Base-by-base conservation (phyloP, 164 flowering plant species). In the Magnolia sinica region DNA sequence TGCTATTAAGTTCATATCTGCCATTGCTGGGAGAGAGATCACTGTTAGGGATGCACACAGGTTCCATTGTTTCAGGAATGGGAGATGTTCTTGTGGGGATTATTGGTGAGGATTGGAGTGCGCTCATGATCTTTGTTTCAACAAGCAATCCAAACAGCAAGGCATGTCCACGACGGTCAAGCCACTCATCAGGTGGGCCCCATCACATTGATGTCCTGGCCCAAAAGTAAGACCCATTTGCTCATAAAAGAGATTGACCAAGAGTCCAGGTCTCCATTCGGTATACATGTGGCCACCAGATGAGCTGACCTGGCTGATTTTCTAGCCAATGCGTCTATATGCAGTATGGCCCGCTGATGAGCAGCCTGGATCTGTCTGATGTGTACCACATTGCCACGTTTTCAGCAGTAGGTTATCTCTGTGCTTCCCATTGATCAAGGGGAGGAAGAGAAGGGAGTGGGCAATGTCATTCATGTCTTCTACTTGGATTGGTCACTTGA, bases 61-160 rank as follows among this genome's bases (percentile, higher is more conserved):
- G 80, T 93, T 91, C 77, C 98, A 93, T 79, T 84, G 89, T 80
- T 93, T 93, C 84, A 88, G 81, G 79, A 91, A 85, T 55, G 96
- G 95, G 24, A 79, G 72, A 50, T 91, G 98, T 80, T 88, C 95
- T 18, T 91, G 98, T 81, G 89, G 91, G 24, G 94, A 89, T 84
- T 93, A 88, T 81, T 93, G 96, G 98, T 93, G 84, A 89, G 27
- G 45, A 49, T 11, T 19, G 24, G 18, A 51, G 64, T 9, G 4
- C 8, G 58, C 61, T 9, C n/a, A 70, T 50, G 23, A 49, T 45
- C 52, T 7, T 55, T 55, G 61, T 16, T 55, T 11, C 61, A 55
- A 16, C 61, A 55, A 55, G 16, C 61, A 11, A 11, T 55, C 16
- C 61, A 5, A 37, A 37, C 45, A 37, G 45, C 45, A 37, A 4